phyloP scores from a whole-genome alignment of 2,329 filamentous ascomycete genomes.

The Penicillium griseofulvum region DNA sequence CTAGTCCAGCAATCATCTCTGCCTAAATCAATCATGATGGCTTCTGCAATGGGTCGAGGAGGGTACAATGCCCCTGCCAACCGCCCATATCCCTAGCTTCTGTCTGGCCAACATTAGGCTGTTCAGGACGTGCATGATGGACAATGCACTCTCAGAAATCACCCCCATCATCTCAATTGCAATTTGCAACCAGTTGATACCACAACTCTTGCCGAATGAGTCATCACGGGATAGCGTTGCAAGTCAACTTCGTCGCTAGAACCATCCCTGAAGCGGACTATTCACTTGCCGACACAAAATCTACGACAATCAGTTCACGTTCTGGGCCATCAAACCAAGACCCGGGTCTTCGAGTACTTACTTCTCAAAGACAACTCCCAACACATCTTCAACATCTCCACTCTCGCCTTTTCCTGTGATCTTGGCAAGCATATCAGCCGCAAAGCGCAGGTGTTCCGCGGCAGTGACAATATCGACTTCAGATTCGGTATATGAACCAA shows the following conservation, averaged over 20 bases:
- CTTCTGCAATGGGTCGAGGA: slow-evolving; percentile 37
- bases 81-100: not conserved
- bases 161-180: not conserved
- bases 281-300: slow-evolving; percentile 58
- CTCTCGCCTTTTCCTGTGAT: slow-evolving; percentile 84
- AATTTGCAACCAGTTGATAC: not conserved
- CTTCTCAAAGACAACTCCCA: slow-evolving; percentile 98
- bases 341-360: slow-evolving; percentile 48
- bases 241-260: not conserved
- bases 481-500: slow-evolving; percentile 13
- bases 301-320: slow-evolving; percentile 34
- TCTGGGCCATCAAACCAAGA: slow-evolving; percentile 1
- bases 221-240: not conserved
- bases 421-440: slow-evolving; percentile 73
- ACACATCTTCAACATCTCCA: slow-evolving; percentile 89
- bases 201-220: not conserved
- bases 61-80: slow-evolving; percentile 33
- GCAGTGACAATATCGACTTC: slow-evolving; percentile 79
- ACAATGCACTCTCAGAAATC: not conserved
- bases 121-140: not conserved
- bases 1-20: not conserved
- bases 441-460: slow-evolving; percentile 81
- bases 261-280: not conserved
- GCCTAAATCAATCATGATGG: not conserved
- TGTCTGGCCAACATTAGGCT: not conserved